Base-by-base conservation (phyloP, 2,329 filamentous ascomycete species). In the Rosellinia necatrix region DNA sequence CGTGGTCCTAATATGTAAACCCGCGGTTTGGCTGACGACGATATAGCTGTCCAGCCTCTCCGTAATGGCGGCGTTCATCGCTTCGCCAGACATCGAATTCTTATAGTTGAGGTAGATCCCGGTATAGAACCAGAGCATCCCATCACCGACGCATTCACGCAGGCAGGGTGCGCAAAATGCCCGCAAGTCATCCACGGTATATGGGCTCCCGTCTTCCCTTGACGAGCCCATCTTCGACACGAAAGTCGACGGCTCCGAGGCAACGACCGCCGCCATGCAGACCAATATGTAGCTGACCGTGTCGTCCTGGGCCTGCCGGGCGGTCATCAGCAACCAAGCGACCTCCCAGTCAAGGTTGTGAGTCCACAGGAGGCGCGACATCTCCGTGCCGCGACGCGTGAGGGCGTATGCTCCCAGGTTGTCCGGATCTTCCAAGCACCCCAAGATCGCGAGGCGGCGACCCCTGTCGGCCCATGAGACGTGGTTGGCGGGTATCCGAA, bases 61-160 rank as follows among this genome's bases (percentile, higher is more conserved):
- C 9, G 30, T n/a, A n/a, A n/a, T n/a, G n/a, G n/a, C n/a, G n/a
- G n/a, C n/a, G n/a, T n/a, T n/a, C n/a, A n/a, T n/a, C n/a, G n/a
- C n/a, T n/a, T n/a, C n/a, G n/a, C n/a, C n/a, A 32, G 4, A 15
- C 5, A 8, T 25, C 13, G 25, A 8, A 15, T 34, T 10, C 29
- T 8, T 6, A 17, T 35, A 10, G 6, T 24, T 1, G 17, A 51
- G 25, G 17, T 42, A 43, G 17, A 43, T 43, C 8, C 48, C 48
- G 1, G 48, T 43, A 12, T 30, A 34, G 13, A 51, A n/a, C 48
- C 48, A 51, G 3, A 51, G 7, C 22, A 43, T 43, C 3, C 48
- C 48, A 12, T 41, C 1, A 2, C 3, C 4, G 1, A 13, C 48
- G 12, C 27, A 40, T 6, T 13, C 15, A n/a, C 21, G n/a, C 10